A percentile compares a stretch with the other conserved stretches of the same genome.
These are phyloP conservation scores for Solanum corneliomulleri DNA, from an alignment of 257 asterid genomes.

Conservation along the genomic window DNA sequence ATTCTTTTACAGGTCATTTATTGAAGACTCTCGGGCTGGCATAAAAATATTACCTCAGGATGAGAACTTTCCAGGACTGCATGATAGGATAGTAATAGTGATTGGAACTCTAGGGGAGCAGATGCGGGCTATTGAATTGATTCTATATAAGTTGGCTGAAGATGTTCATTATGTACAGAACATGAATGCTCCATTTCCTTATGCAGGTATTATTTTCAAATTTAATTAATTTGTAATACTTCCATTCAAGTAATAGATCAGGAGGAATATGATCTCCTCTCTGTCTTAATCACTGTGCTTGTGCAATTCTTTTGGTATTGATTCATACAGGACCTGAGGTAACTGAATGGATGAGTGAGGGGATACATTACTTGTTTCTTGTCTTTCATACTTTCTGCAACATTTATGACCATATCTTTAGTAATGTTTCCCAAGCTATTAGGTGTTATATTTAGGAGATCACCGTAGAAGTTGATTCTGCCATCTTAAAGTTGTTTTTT, in stretches of 20 bases:
- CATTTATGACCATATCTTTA: not conserved
- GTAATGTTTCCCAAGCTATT: not conserved
- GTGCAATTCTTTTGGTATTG: not conserved
- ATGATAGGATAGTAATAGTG: conserved; percentile 76
- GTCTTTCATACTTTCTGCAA: not conserved
- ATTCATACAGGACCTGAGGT: not conserved
- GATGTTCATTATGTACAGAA: conserved; percentile 68
- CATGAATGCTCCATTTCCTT: conserved; percentile 57
- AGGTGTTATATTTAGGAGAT: not conserved
- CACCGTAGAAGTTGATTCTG: not conserved
- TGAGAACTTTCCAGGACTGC: conserved; percentile 67
- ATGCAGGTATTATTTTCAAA: conserved; percentile 46
- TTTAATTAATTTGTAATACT: not conserved
- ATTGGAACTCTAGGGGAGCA: conserved; percentile 62
- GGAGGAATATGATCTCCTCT: not conserved
- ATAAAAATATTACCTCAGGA: conserved; percentile 87
- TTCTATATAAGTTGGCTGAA: conserved; percentile 69
- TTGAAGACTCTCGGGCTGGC: conserved; percentile 74
- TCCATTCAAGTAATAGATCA: not conserved
- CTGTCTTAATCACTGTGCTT: not conserved
- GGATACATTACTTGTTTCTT: not conserved
- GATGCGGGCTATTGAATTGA: conserved; percentile 73
- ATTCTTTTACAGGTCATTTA: conserved; percentile 29
- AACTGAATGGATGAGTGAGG: not conserved
- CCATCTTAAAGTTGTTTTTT: not conserved